Evolutionary conservation across 1,284 basidiomycete species (phyloP).

Genomic region (Ceratobasidium theobromae): DNA sequence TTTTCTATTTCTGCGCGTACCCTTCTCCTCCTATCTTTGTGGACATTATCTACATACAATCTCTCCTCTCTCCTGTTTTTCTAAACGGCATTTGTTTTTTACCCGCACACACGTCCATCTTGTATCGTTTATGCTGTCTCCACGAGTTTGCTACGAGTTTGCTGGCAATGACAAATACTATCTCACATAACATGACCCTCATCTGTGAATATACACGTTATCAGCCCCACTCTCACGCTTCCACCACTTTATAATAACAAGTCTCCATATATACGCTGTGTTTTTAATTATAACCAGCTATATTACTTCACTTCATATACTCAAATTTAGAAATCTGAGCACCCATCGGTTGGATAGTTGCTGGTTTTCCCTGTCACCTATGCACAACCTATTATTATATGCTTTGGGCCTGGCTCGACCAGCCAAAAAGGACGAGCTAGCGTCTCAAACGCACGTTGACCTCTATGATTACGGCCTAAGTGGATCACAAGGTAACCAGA

Average conservation of each 20-base stretch:
- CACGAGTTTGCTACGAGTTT: not conserved
- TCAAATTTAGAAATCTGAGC: no score
- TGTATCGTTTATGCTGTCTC: not conserved
- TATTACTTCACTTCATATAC: no score
- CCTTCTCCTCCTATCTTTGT: not conserved
- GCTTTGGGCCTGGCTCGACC: constrained; percentile 18
- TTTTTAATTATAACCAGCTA: no score
- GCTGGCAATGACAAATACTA: not conserved
- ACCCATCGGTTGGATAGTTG: no score
- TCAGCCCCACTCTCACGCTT: no score
- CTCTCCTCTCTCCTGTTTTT: not conserved
- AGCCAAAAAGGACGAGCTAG: not conserved
- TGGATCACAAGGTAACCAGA: constrained; percentile 15
- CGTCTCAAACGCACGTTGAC: constrained; percentile 29
- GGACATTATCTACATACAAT: constrained; percentile 4
- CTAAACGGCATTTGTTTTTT: not conserved
- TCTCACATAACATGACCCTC: not conserved
- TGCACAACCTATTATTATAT: constrained; percentile 15
- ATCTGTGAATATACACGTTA: no score
- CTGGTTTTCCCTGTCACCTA: no score
- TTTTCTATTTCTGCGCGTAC: not conserved
- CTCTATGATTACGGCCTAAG: constrained; percentile 26
- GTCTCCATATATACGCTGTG: no score
- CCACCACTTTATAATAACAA: no score
- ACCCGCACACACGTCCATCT: not conserved